These are phyloP conservation scores for Carnegiea gigantea DNA, from an alignment of 179 eudicot species.

Conservation along the genomic window DNA sequence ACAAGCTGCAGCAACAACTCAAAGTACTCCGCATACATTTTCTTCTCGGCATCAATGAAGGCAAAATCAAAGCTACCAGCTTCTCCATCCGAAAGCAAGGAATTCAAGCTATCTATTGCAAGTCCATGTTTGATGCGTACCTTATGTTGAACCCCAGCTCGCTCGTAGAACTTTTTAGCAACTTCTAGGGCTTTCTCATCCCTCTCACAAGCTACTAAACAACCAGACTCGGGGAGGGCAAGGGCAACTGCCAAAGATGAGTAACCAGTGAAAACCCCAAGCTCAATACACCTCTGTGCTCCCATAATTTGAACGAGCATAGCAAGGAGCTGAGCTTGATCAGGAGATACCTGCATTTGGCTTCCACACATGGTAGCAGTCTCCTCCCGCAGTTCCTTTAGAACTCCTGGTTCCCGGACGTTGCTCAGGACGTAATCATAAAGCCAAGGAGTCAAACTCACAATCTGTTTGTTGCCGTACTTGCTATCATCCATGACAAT, in stretches of 20 bases:
- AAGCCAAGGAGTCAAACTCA: constrained; percentile 64
- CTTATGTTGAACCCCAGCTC: constrained; percentile 89
- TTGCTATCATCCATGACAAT: constrained; percentile 45
- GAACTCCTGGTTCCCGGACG: constrained; percentile 74
- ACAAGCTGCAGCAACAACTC: constrained; percentile 83
- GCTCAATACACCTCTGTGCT: constrained; percentile 85
- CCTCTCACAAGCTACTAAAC: constrained; percentile 86
- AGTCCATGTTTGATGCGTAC: constrained; percentile 70
- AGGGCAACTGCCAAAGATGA: constrained; percentile 93
- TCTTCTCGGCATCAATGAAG: constrained; percentile 94
- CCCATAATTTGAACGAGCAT: constrained; percentile 89
- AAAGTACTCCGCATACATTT: constrained; percentile 75
- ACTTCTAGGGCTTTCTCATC: constrained; percentile 64
- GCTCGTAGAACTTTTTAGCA: constrained; percentile 75
- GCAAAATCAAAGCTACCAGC: constrained; percentile 90
- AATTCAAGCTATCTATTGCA: constrained; percentile 64
- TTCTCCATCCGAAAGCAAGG: constrained; percentile 79
- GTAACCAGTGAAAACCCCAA: constrained; percentile 95
- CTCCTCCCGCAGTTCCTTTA: constrained; percentile 77
- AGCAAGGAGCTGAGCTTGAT: constrained; percentile 92
- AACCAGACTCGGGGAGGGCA: constrained; percentile 82
- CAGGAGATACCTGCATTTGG: constrained; percentile 98
- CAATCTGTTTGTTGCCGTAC: constrained; percentile 71
- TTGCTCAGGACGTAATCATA: constrained; percentile 73
- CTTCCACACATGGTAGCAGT: constrained; percentile 75